Percentiles rank a stretch among this genome's conserved stretches.
Evolutionary conservation across 305 asterid genomes (phyloP).

Genomic region (Fraxinus sp.): DNA sequence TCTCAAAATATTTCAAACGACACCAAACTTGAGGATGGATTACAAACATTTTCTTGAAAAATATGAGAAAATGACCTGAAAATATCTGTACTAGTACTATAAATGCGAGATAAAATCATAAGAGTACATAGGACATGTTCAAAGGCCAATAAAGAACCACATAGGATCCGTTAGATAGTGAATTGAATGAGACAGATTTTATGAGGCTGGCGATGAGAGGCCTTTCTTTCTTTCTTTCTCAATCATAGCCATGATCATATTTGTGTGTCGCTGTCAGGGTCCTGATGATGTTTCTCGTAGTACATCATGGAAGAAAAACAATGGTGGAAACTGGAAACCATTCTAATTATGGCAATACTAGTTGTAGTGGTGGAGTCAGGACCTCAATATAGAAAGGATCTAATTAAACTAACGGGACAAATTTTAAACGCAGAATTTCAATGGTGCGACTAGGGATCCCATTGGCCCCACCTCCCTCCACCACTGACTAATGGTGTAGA

Average conservation of each 20-base stretch:
- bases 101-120: neutral
- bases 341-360: neutral
- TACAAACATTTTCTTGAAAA: neutral
- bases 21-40: neutral
- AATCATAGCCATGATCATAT: neutral
- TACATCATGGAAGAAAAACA: neutral
- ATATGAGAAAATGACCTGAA: neutral
- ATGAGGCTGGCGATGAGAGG: neutral
- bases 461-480: neutral
- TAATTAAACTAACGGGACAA: no score
- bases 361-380: neutral
- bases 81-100: neutral
- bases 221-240: neutral
- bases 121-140: neutral
- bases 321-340: neutral
- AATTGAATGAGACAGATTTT: neutral
- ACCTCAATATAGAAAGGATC: neutral
- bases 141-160: neutral
- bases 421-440: no score
- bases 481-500: neutral
- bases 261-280: neutral
- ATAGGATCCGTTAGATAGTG: neutral
- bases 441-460: neutral
- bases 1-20: neutral
- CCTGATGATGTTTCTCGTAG: neutral